Conservation (phyloP, 441 rosid genomes). For the Adansonia grandidieri region DNA sequence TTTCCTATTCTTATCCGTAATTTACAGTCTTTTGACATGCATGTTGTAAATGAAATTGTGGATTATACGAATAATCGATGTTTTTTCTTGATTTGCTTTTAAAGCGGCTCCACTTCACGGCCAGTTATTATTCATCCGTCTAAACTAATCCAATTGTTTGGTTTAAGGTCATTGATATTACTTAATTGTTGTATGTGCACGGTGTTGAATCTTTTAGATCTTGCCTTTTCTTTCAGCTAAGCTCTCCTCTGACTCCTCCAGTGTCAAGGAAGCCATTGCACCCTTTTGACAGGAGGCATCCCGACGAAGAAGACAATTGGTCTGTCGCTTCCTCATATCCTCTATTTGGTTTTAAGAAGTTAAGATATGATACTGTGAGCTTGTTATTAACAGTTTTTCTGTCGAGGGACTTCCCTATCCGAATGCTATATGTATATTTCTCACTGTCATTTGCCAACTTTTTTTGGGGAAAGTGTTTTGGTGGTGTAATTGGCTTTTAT, state of each 20-base stretch:
- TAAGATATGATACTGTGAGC: background rate
- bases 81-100: background rate
- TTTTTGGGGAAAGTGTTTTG: background rate
- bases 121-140: background rate
- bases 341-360: constrained; percentile 21
- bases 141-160: background rate
- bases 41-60: background rate
- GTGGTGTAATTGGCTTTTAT: background rate
- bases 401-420: background rate
- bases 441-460: background rate
- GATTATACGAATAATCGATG: background rate
- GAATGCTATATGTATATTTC: background rate
- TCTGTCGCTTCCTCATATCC: constrained; percentile 95
- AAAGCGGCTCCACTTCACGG: background rate
- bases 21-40: background rate
- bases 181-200: no score
- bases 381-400: background rate
- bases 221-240: constrained; percentile 15
- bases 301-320: constrained; percentile 83
- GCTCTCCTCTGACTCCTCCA: constrained; percentile 21
- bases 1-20: background rate
- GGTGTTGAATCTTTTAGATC: background rate
- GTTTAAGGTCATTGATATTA: constrained; percentile 2
- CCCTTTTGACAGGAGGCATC: constrained; percentile 48
- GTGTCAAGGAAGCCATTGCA: constrained; percentile 14